Base-by-base conservation (phyloP, 192 early-diverging fungal species). In the Lobulomyces angularis region DNA sequence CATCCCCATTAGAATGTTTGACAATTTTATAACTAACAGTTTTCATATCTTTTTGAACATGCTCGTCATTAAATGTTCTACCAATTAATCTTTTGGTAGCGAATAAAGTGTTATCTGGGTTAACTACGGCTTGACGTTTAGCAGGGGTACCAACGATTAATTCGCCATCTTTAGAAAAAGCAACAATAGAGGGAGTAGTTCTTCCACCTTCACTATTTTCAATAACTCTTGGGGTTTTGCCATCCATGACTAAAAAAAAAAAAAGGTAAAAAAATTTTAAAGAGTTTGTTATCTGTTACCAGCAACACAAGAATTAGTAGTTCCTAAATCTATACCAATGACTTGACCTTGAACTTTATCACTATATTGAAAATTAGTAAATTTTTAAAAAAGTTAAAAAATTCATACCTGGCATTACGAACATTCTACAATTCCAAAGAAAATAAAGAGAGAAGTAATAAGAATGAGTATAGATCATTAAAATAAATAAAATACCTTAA, bases 251-350 rank as follows among this genome's bases (percentile, higher is more conserved):
- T 68, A 51, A 17, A 11, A 26, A 16, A 16, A 22, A 47, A 56
- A 27, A 41, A 39, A 7, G 48, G 25, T 48, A 12, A 5, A 37
- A 40, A 7, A 24, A 39, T 29, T 46, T 11, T n/a, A 49, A 12
- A 20, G 33, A 23, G 35, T 53, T 45, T 16, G 14, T 34, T 11
- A 47, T 20, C 8, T 29, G 45, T 32, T 37, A 71, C 69, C 65
- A 35, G 88, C 81, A 25, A 98, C 95, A 58, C 95, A 98, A n/a
- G 92, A 96, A 77, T 98, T 96, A 51, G 95, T 98, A 21, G 95
- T 98, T 34, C 95, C 95, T 45, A 98, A 71, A 77, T 98, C 95
- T 52, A 98, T 93, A 61, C 95, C 95, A 48, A 98, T 91, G 27
- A 97, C 90, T 38, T 62, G 59, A 36, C 81, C 81, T 53, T 78